Conservation (phyloP, 805 yeast species). For the Nakazawaea ernobii region DNA sequence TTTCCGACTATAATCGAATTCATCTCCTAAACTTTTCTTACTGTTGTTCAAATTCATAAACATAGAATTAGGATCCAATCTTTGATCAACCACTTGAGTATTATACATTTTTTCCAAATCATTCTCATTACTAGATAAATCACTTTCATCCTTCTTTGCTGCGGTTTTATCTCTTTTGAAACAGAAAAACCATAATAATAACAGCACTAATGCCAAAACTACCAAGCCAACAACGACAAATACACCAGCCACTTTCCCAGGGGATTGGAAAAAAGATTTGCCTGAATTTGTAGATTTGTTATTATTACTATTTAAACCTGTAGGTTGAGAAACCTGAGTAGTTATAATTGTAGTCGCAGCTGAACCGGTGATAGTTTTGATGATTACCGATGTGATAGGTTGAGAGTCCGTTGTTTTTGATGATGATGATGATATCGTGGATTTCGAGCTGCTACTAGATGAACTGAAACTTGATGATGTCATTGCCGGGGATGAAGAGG, state of each 20-base stretch:
- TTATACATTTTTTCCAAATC: conserved; percentile 16
- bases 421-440: conserved; percentile 14
- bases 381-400: conserved; percentile 12
- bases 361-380: conserved; percentile 17
- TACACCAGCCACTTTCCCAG: conserved; percentile 82
- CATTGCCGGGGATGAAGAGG: conserved; percentile 17
- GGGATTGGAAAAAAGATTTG: conserved; percentile 53
- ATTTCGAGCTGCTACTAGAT: background rate
- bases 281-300: conserved; percentile 9
- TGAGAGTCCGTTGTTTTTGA: conserved; percentile 15
- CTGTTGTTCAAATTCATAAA: conserved; percentile 39
- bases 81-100: conserved; percentile 41
- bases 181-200: conserved; percentile 31
- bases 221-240: conserved; percentile 76
- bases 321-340: conserved; percentile 15
- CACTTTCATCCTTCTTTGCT: conserved; percentile 14
- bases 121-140: conserved; percentile 7
- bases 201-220: conserved; percentile 37
- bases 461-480: background rate
- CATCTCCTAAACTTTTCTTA: conserved; percentile 43
- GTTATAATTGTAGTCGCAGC: conserved; percentile 18
- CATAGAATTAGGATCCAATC: conserved; percentile 55
- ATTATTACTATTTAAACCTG: conserved; percentile 11
- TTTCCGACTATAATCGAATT: conserved; percentile 50
- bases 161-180: conserved; percentile 12